Evolutionary conservation across 495 filamentous ascomycete species (phyloP).

Genomic region (Jackrogersella multiformis): DNA sequence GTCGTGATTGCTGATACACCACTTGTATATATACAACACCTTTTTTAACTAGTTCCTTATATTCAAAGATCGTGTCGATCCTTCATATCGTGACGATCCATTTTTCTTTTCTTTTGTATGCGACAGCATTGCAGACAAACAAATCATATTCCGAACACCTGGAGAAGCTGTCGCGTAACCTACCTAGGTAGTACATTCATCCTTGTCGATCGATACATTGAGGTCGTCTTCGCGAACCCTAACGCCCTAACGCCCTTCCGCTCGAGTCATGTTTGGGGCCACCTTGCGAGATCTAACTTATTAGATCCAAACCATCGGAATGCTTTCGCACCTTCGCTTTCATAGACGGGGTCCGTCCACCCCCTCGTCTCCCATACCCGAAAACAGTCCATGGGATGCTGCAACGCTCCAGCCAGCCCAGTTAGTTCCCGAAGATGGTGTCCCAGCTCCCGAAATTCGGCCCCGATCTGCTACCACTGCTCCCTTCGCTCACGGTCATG

Average conservation of each 20-base stretch:
- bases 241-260: constrained; percentile 14
- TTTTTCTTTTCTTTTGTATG: constrained; percentile 35
- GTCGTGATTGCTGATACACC: constrained; percentile 20
- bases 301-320: constrained; percentile 47
- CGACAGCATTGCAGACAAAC: constrained; percentile 25
- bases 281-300: constrained; percentile 40
- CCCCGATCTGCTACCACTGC: constrained; percentile 52
- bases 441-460: constrained; percentile 51
- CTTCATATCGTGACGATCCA: constrained; percentile 36
- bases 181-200: constrained; percentile 30
- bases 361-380: constrained; percentile 60
- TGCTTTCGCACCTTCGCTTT: constrained; percentile 66
- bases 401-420: constrained; percentile 50
- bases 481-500: constrained; percentile 39
- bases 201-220: constrained; percentile 22
- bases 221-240: constrained; percentile 14
- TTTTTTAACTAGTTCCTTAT: constrained; percentile 5
- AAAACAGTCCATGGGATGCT: constrained; percentile 50
- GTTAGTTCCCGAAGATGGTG: constrained; percentile 49
- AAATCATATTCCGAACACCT: constrained; percentile 11
- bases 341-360: constrained; percentile 63
- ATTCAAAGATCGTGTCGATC: constrained; percentile 27
- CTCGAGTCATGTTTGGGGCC: constrained; percentile 37
- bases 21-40: constrained; percentile 31
- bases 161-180: constrained; percentile 12